Conservation (phyloP, 345 rosid species). For the Syzygium grande region DNA sequence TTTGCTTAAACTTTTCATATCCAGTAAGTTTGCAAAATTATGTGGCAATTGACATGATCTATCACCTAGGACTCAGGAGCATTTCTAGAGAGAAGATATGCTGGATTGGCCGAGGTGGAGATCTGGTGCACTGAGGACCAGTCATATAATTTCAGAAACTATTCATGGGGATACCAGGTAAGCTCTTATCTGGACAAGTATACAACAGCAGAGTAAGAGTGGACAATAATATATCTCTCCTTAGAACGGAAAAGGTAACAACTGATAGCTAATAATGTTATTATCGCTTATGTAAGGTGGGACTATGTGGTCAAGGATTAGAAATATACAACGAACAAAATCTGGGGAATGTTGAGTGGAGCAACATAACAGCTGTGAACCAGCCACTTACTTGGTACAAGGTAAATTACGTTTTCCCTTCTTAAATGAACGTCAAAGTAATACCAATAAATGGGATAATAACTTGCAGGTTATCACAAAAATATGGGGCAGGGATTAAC, state of each 20-base stretch:
- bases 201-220: neutral
- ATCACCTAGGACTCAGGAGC: slow-evolving; percentile 70
- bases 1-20: neutral
- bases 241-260: neutral
- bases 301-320: slow-evolving; percentile 59
- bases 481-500: neutral
- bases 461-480: neutral
- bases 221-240: neutral
- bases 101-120: slow-evolving; percentile 42
- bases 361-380: slow-evolving; percentile 15
- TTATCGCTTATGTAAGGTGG: slow-evolving; percentile 30
- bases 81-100: slow-evolving; percentile 45
- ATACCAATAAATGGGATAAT: neutral
- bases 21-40: neutral
- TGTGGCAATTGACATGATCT: neutral
- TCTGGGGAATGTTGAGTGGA: slow-evolving; percentile 41
- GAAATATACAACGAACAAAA: slow-evolving; percentile 26
- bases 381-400: slow-evolving; percentile 77
- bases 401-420: slow-evolving; percentile 22
- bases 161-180: slow-evolving; percentile 83
- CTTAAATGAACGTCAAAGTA: too few relatives aligned
- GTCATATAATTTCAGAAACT: slow-evolving; percentile 27
- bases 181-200: neutral
- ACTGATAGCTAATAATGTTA: neutral
- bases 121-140: slow-evolving; percentile 21